Base-by-base conservation (phyloP, 2,329 filamentous ascomycete species). In the Nigrograna mackinnonii region DNA sequence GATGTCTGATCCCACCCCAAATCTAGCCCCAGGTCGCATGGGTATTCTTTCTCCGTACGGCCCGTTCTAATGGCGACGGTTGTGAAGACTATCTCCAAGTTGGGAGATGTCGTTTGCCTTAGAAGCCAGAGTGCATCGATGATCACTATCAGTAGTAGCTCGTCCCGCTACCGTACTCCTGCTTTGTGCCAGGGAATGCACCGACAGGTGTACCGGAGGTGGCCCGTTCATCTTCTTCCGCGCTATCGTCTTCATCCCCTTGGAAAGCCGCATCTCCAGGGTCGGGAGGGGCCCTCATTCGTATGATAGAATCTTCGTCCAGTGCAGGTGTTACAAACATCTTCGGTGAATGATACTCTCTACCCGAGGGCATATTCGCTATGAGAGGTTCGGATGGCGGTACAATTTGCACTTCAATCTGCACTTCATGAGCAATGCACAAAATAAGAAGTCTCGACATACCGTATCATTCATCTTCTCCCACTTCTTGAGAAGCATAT, bases 391-490 rank as follows among this genome's bases (percentile, higher is more conserved):
- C 85, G 4, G 81, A 79, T 0, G 87, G 78, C 0, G 91, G 90
- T 22, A 97, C 79, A 2, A 76, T 42, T 64, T 96, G 90, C 0
- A 90, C 86, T 46, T 91, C 89, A 57, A 96, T 85, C 84, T 92
- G 47, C 7, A 14, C 31, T 17, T 19, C 30, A 37, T 47, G 33
- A 50, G 22, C 41, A 14, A 37, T 21, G 9, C 19, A 6, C 14
- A 19, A 22, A 6, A 9, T 9, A 12, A 3, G 30, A 12, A 43
- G 17, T 26, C 16, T 13, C 32, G 17, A 67, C 82, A 72, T 71
- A 95, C 89, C 14, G 89, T 95, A 67, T 96, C 90, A 62, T 99
- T 99, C 69, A 91, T 83, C 71, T 91, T 94, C 48, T 82, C 83
- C 92, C 94, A 96, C 66, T 96, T 96, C 26, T 77, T 79, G 56